Base-by-base conservation (phyloP, 192 early-diverging fungal genomes). In the Mortierella claussenii region DNA sequence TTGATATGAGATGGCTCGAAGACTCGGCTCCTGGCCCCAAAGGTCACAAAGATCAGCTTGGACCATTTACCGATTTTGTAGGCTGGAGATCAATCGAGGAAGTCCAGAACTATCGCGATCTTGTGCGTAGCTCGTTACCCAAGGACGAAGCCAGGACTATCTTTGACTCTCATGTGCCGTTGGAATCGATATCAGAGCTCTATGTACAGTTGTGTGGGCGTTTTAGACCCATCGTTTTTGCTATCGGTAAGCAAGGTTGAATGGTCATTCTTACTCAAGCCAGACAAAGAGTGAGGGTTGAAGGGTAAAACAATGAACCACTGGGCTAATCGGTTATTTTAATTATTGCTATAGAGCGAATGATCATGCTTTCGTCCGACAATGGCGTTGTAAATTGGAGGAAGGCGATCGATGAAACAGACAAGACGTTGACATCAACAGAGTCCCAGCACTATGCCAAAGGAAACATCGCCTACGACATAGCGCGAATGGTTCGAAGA, bases 51-150 rank as follows among this genome's bases (percentile, higher is more conserved):
- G 42, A 45, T 4, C 40, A 20, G 48, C 57, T 60, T 46, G 50
- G 43, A 27, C 58, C 58, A 60, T 69, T 69, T 21, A 69, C 67
- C 43, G 51, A 69, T 69, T 60, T 69, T 55, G 12, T 20, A 40
- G 67, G 67, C 51, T 60, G n/a, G n/a, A n/a, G n/a, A n/a, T n/a
- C n/a, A n/a, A n/a, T n/a, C n/a, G n/a, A n/a, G 55, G 65, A 68
- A 52, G 65, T 68, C 48, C 65, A 53, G 11, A 0, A 23, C 48
- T 68, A 68, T 18, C 55, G 55, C 21, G 56, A 58, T 43, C 56
- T 59, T 59, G 65, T 68, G 46, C 47, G 65, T 59, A 9, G 48
- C 55, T 50, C 65, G 49, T 15, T 69, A 36, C 50, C 32, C 31
- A 47, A 55, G 43, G 51, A 24, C 8, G 30, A 60, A 0, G 67